Evolutionary conservation across 169 alveolate species (phyloP).

Genomic region (Miamiensis avidus): DNA sequence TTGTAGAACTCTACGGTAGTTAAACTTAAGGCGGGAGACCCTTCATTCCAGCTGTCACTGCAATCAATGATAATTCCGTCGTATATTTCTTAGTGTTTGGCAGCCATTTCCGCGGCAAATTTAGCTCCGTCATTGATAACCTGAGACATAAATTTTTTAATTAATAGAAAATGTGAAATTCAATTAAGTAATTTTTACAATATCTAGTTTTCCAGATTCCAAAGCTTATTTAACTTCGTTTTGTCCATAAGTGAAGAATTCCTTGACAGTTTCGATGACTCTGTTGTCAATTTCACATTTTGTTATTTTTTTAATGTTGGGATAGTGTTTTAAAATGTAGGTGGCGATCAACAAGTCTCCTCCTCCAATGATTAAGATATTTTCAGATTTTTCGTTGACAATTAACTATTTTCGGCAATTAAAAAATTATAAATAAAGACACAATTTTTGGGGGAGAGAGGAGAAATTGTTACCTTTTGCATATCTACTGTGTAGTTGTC

Average conservation of each 20-base stretch:
- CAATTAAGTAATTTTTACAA: not conserved
- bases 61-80: constrained; percentile 37
- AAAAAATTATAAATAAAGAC: not conserved
- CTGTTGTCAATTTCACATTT: constrained; percentile 22
- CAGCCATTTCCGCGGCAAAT: constrained; percentile 16
- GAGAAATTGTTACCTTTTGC: not conserved
- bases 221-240: constrained; percentile 14
- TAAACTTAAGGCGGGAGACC: constrained; percentile 15
- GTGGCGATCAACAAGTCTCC: constrained; percentile 34
- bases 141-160: not conserved
- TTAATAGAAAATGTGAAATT: too few relatives aligned
- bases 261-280: constrained; percentile 20
- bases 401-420: not conserved
- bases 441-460: not conserved
- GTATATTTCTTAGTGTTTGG: not conserved
- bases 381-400: not conserved
- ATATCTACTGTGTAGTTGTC: constrained; percentile 20
- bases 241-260: constrained; percentile 21
- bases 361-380: constrained; percentile 33
- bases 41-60: constrained; percentile 30
- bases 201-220: constrained; percentile 16
- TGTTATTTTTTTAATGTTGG: constrained; percentile 14
- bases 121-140: constrained; percentile 16
- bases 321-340: constrained; percentile 20
- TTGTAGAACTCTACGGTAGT: constrained; percentile 35